These are phyloP conservation scores for Ganoderma multipileum DNA, from an alignment of 1,284 basidiomycete species.

Conservation along the genomic window DNA sequence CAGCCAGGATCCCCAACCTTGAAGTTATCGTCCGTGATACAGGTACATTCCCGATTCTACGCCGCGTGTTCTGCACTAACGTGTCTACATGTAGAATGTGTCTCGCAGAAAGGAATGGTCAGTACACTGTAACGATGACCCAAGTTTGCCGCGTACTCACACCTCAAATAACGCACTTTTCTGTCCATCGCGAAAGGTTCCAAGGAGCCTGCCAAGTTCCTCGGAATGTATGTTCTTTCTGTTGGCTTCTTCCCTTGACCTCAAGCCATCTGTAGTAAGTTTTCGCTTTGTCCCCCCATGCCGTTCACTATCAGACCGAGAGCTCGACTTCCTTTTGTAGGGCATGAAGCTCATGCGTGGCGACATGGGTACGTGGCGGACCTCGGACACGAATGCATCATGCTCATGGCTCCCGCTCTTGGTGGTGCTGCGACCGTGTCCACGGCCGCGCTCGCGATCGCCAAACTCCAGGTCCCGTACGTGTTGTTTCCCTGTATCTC, in stretches of 20 bases:
- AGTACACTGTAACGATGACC: constrained; percentile 2
- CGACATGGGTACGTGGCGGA: constrained; percentile 71
- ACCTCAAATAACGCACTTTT: constrained; percentile 69
- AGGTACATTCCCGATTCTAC: constrained; percentile 48
- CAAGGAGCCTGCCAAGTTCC: constrained; percentile 84
- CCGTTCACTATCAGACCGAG: background rate
- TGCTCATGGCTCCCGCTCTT: constrained; percentile 32
- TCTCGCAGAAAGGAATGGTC: constrained; percentile 84
- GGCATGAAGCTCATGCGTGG: constrained; percentile 84
- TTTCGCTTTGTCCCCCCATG: background rate
- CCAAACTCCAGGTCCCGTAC: constrained; percentile 80
- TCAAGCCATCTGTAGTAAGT: constrained; percentile 81
- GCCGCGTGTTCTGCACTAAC: background rate
- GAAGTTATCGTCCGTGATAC: constrained; percentile 79
- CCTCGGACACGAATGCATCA: background rate
- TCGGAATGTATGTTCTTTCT: constrained; percentile 73
- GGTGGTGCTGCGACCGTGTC: constrained; percentile 85
- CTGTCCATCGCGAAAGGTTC: constrained; percentile 88
- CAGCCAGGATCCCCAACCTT: constrained; percentile 73
- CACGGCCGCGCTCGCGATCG: constrained; percentile 78
- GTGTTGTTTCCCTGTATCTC: constrained; percentile 32
- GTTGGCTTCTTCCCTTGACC: constrained; percentile 54
- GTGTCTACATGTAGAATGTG: constrained; percentile 62
- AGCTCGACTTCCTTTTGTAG: constrained; percentile 41
- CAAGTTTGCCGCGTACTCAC: background rate